Conservation (phyloP, 1,284 basidiomycete genomes). For the Ceratobasidium sp. region DNA sequence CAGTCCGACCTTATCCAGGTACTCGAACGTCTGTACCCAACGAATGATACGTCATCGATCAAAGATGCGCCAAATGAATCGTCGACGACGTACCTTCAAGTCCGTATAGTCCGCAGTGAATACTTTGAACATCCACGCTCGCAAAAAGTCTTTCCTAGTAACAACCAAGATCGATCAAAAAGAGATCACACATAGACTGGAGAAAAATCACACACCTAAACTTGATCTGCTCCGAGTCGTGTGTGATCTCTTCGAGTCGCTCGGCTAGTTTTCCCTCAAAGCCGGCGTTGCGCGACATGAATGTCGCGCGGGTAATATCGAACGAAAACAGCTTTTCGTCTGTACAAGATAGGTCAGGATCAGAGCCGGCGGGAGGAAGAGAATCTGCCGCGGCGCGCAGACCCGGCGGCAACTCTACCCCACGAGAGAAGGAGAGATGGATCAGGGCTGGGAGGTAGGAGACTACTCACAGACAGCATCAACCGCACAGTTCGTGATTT, state of each 20-base stretch:
- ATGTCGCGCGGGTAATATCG: constrained; percentile 43
- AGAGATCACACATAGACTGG: background rate
- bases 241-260: constrained; percentile 36
- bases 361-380: constrained; percentile 10
- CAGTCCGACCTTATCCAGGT: constrained; percentile 42
- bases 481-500: constrained; percentile 26
- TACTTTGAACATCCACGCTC: constrained; percentile 45
- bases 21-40: constrained; percentile 42
- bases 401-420: background rate
- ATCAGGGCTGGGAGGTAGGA: background rate
- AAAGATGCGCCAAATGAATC: background rate
- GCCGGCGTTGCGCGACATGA: constrained; percentile 45
- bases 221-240: constrained; percentile 44
- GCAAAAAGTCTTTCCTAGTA: constrained; percentile 44
- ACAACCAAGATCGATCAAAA: background rate
- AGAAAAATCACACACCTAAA: constrained; percentile 40
- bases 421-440: background rate
- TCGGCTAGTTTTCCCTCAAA: constrained; percentile 35
- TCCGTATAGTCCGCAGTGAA: constrained; percentile 46
- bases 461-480: constrained; percentile 46
- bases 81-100: constrained; percentile 12
- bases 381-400: background rate
- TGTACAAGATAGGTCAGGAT: background rate
- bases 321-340: constrained; percentile 46
- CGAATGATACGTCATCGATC: background rate